Evolutionary conservation across 192 early-diverging fungal species (phyloP).

Genomic region (Gamsiella multidivaricata): DNA sequence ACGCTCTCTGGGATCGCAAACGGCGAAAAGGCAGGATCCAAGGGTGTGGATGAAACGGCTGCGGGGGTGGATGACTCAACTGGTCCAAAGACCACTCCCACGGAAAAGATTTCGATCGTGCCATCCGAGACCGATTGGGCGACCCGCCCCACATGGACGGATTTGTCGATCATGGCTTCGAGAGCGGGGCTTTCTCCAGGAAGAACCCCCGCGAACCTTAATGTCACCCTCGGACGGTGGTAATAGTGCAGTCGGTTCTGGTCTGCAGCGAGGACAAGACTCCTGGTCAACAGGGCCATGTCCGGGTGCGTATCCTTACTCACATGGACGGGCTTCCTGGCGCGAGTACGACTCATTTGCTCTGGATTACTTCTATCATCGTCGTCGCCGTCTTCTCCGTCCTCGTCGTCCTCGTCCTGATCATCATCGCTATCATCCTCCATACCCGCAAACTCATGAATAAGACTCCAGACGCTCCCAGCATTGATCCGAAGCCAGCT

Average conservation of each 20-base stretch:
- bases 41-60: not conserved
- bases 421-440: slow-evolving; percentile 53
- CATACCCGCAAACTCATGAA: slow-evolving; percentile 61
- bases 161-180: slow-evolving; percentile 40
- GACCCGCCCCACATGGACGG: slow-evolving; percentile 18
- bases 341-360: slow-evolving; percentile 1
- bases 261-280: slow-evolving; percentile 44
- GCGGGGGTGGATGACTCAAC: not conserved
- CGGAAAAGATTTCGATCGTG: slow-evolving; percentile 10
- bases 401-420: slow-evolving; percentile 37
- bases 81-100: slow-evolving; percentile 21
- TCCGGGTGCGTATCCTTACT: slow-evolving; percentile 49
- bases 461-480: slow-evolving; percentile 57
- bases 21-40: slow-evolving; percentile 16
- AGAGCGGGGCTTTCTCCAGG: slow-evolving; percentile 30
- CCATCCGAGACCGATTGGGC: slow-evolving; percentile 21
- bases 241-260: slow-evolving; percentile 41
- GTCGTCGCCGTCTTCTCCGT: slow-evolving; percentile 18
- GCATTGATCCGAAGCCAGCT: slow-evolving; percentile 64
- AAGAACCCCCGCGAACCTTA: slow-evolving; percentile 38
- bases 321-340: slow-evolving; percentile 25
- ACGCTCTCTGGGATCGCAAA: slow-evolving; percentile 28
- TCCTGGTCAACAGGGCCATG: slow-evolving; percentile 32
- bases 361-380: too few relatives aligned
- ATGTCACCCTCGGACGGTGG: slow-evolving; percentile 20